Evolutionary conservation across 805 yeast genomes (phyloP), one percentile per base, ranked within the genome.

Genomic region (Danielia oregonensis): DNA sequence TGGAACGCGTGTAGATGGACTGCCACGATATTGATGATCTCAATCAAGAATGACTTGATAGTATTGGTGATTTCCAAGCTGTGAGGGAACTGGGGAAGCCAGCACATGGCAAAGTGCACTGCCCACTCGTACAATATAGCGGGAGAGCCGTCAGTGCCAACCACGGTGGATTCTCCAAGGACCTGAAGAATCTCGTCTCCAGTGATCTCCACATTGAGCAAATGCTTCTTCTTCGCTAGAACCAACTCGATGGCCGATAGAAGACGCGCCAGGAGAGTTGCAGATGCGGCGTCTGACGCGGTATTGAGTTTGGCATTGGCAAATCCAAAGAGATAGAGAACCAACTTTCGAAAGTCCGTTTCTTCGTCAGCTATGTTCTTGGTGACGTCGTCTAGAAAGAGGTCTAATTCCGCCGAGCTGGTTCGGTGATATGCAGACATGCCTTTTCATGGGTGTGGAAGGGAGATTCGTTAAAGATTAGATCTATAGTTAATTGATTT

Each of bases 291-390:
- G 16, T 31, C 14, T 3, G 27, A 37, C 17, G 8, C 21, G 26
- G n/a, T 10, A 12, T 21, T n/a, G 8, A 61, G 48, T 29, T 52
- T 48, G 16, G 52, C 54, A 32, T 56, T 45, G 24, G 63, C 46
- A 39, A 63, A 63, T 12, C 56, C 53, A 35, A 63, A 54, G 15
- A 67, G 48, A 39, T 57, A 63, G 6, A 64, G 45, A 13, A 54
- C 39, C 32, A 66, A 43, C 32, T 57, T 59, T 34, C 56, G 60
- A 46, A 63, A 65, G 43, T 67, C 68, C 8, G 65, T 54, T 19
- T 36, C 34, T 23, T 55, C 59, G 33, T 58, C 62, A 27, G 50
- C 48, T 30, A 64, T 52, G 35, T 61, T 59, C 21, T 36, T 43
- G 29, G 55, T 53, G 19, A 67, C 57, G 36, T 66, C 72, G 21